These are phyloP conservation scores for Cercospora beticola DNA, from an alignment of 2,329 filamentous ascomycete genomes.

Conservation along the genomic window DNA sequence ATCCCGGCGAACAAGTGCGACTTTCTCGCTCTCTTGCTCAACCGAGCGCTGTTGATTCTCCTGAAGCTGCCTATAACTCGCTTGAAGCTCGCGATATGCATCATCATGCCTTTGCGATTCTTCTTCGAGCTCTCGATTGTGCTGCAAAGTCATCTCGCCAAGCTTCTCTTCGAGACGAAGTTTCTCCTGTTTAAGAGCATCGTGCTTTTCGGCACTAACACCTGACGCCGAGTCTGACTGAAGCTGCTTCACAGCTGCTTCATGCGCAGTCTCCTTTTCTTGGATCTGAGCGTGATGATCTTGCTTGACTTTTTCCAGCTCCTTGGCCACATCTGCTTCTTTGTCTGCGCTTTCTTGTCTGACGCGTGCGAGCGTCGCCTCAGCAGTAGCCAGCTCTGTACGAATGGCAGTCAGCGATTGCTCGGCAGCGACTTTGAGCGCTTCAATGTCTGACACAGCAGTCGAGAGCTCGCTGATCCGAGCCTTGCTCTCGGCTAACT, in stretches of 20 bases:
- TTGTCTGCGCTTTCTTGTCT: constrained; percentile 24
- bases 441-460: constrained; percentile 2
- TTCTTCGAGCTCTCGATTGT: constrained; percentile 31
- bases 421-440: constrained; percentile 11
- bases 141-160: constrained; percentile 22
- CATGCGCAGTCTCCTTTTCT: background rate
- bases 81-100: constrained; percentile 25
- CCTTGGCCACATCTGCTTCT: constrained; percentile 3
- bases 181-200: constrained; percentile 17
- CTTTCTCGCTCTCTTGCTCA: constrained; percentile 5
- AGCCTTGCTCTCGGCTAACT: constrained; percentile 16
- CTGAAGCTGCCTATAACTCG: constrained; percentile 21
- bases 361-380: constrained; percentile 27
- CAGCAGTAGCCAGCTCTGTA: constrained; percentile 15
- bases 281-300: background rate
- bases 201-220: constrained; percentile 11
- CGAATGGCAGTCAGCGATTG: constrained; percentile 3
- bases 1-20: background rate
- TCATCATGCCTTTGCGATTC: constrained; percentile 27
- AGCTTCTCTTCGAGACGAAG: constrained; percentile 18
- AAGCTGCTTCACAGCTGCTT: background rate
- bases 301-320: background rate
- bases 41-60: constrained; percentile 17
- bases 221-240: background rate
- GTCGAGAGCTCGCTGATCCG: constrained; percentile 27